phyloP scores from a whole-genome alignment of 495 filamentous ascomycete species.

The Podospora appendiculata region DNA sequence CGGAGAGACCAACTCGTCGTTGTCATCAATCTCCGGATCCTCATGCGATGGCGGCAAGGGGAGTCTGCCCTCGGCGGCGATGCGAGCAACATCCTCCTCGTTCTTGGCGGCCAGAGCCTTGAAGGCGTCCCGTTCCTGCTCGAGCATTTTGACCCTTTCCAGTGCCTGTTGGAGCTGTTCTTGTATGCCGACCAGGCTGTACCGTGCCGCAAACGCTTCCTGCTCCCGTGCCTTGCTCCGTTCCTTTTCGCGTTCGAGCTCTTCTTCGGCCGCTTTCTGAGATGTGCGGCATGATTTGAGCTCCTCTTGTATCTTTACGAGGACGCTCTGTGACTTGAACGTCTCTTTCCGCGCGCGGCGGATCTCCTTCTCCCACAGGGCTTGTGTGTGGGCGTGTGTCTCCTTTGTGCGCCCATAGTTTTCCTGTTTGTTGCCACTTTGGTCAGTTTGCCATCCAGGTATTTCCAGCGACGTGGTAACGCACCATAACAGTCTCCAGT shows the following conservation, averaged over 20 bases:
- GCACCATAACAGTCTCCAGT: conserved; percentile 66
- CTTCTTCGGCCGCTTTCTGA: conserved; percentile 36
- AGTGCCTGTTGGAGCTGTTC: conserved; percentile 62
- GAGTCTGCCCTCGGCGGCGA: conserved; percentile 58
- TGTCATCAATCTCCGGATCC: conserved; percentile 26
- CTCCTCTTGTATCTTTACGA: conserved; percentile 79
- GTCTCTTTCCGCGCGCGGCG: conserved; percentile 74
- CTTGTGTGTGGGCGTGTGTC: conserved; percentile 61
- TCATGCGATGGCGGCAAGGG: conserved; percentile 41
- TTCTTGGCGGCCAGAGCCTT: conserved; percentile 49
- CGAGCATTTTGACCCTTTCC: conserved; percentile 54
- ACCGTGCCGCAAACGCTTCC: conserved; percentile 68
- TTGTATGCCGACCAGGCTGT: conserved; percentile 63
- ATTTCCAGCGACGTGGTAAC: conserved; percentile 7
- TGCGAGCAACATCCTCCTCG: conserved; percentile 49
- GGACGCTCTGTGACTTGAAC: conserved; percentile 68
- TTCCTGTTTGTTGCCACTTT: conserved; percentile 43
- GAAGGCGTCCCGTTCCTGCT: conserved; percentile 62
- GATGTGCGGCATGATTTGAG: conserved; percentile 58
- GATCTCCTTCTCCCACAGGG: conserved; percentile 79
- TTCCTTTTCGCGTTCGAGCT: conserved; percentile 46
- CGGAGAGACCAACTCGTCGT: conserved; percentile 38
- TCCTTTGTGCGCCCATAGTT: conserved; percentile 69
- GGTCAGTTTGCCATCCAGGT: not conserved
- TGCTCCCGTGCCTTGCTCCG: conserved; percentile 52